Percentiles rank a stretch among this genome's conserved stretches.
Conservation (phyloP, 495 filamentous ascomycete genomes). For the Jackrogersella minutella region DNA sequence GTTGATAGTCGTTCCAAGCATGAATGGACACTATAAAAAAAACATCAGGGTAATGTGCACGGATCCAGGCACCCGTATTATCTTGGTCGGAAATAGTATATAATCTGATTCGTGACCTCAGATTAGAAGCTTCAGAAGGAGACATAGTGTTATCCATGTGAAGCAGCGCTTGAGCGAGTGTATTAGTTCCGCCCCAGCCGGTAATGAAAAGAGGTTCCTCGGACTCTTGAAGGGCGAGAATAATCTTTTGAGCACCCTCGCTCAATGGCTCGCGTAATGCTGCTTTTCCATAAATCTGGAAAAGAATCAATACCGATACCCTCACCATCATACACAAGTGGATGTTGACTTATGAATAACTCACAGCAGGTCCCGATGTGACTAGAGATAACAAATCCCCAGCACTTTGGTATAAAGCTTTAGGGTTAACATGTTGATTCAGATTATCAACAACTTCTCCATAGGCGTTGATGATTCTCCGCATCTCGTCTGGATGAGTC, state of each 20-base stretch:
- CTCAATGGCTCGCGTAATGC: not conserved
- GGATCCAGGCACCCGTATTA: conserved; percentile 1
- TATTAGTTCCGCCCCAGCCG: conserved; percentile 18
- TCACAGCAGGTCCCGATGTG: conserved; percentile 7
- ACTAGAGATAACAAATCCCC: not conserved
- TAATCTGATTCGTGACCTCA: conserved; percentile 7
- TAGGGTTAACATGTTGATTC: conserved; percentile 3
- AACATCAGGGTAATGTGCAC: not conserved
- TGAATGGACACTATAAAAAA: conserved; percentile 6
- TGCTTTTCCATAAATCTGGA: conserved; percentile 1
- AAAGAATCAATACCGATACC: not conserved
- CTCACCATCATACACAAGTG: too few species aligned
- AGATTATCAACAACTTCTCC: conserved; percentile 14
- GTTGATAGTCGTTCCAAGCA: not conserved
- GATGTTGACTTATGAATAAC: not conserved
- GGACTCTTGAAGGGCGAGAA: conserved; percentile 9
- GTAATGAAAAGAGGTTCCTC: conserved; percentile 4
- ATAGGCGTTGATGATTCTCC: not conserved
- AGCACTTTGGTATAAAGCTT: not conserved
- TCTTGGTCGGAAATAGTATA: conserved; percentile 12
- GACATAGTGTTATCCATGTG: conserved; percentile 11
- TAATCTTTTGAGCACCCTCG: conserved; percentile 8
- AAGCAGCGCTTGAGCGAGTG: conserved; percentile 12
- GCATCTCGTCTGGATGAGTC: conserved; percentile 8
- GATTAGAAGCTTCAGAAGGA: not conserved